Percentiles rank a stretch among this genome's conserved stretches.
Conservation (phyloP, 2,329 filamentous ascomycete genomes). For the Colletotrichum godetiae region DNA sequence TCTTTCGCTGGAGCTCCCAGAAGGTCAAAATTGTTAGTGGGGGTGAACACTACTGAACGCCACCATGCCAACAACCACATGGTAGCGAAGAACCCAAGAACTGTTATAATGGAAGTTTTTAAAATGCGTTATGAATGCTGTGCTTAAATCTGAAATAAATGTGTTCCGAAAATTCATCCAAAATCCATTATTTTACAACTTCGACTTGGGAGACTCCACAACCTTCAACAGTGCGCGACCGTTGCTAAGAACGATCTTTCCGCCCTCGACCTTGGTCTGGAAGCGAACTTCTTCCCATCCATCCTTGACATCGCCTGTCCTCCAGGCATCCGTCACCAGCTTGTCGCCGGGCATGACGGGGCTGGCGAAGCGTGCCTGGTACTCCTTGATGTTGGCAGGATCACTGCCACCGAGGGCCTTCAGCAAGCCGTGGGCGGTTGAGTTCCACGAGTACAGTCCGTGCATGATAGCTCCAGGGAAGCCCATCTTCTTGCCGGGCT, state of each 20-base stretch:
- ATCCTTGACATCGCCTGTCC: slow-evolving; percentile 73
- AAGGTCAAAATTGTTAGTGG: slow-evolving; percentile 30
- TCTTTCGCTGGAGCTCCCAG: not conserved
- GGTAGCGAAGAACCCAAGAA: not conserved
- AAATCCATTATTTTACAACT: slow-evolving; percentile 61
- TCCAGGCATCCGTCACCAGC: slow-evolving; percentile 85
- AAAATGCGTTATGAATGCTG: not conserved
- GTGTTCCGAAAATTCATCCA: not conserved
- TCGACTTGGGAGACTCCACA: slow-evolving; percentile 66
- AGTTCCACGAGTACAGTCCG: slow-evolving; percentile 90
- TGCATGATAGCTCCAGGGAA: slow-evolving; percentile 92
- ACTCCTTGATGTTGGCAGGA: slow-evolving; percentile 85
- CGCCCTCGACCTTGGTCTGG: slow-evolving; percentile 79
- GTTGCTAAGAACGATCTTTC: slow-evolving; percentile 89
- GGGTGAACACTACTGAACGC: not conserved
- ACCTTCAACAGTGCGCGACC: slow-evolving; percentile 83
- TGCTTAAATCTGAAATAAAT: not conserved
- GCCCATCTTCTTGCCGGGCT: slow-evolving; percentile 88
- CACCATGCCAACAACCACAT: not conserved
- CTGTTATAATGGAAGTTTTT: not conserved
- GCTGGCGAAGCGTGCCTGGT: slow-evolving; percentile 87
- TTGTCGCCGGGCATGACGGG: slow-evolving; percentile 88
- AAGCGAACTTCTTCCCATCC: slow-evolving; percentile 87
- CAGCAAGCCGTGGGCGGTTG: slow-evolving; percentile 78
- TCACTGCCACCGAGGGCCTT: slow-evolving; percentile 80